Evolutionary conservation across 2,329 filamentous ascomycete species (phyloP).

Genomic region (Nigrospora oryzae): DNA sequence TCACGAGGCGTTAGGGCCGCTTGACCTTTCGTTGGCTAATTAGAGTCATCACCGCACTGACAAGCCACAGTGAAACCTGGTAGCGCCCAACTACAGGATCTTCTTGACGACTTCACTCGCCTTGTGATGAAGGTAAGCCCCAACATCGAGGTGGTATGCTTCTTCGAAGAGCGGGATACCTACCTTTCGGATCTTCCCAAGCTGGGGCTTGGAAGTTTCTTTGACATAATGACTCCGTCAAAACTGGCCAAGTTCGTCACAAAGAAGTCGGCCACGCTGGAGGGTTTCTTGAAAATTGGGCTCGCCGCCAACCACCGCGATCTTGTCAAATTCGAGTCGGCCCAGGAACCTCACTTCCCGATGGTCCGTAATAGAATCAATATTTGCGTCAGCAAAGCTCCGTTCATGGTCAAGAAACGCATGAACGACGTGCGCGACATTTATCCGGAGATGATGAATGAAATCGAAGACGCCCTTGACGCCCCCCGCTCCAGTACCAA

Average conservation of each 20-base stretch:
- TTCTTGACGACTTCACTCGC: constrained; percentile 29
- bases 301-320: constrained; percentile 28
- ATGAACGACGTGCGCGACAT: constrained; percentile 26
- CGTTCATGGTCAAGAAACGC: constrained; percentile 25
- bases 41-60: too few species aligned
- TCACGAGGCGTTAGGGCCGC: too few species aligned
- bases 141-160: constrained; percentile 27
- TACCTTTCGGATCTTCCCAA: constrained; percentile 25
- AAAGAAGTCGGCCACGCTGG: constrained; percentile 27
- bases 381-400: constrained; percentile 25
- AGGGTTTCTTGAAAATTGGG: constrained; percentile 23
- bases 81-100: constrained; percentile 26
- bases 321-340: constrained; percentile 29
- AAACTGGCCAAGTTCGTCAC: constrained; percentile 28
- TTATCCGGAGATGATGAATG: constrained; percentile 21
- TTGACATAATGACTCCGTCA: constrained; percentile 20
- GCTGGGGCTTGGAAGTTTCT: constrained; percentile 19
- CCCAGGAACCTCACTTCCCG: constrained; percentile 16
- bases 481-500: too few species aligned
- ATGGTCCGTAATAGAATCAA: constrained; percentile 28
- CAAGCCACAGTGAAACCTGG: constrained; percentile 31
- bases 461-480: too few species aligned
- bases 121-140: constrained; percentile 24
- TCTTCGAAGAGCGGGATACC: constrained; percentile 30
- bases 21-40: too few species aligned